Evolutionary conservation across 257 asterid genomes (phyloP).

Genomic region (Petunia secreta): DNA sequence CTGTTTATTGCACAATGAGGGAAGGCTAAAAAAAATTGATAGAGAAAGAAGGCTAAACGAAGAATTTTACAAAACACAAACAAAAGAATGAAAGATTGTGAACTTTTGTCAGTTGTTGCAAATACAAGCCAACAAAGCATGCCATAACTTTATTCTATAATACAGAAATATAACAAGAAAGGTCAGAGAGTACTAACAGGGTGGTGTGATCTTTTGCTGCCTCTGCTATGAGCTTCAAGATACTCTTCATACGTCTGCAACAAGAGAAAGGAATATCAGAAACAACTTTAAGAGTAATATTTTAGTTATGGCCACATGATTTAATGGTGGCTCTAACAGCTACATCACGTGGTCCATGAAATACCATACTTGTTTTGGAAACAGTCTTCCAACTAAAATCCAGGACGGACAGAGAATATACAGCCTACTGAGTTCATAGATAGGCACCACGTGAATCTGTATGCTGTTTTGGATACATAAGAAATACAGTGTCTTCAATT

Average conservation of each 20-base stretch:
- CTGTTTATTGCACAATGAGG: neutral
- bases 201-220: constrained; percentile 49
- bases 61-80: neutral
- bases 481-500: neutral
- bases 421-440: neutral
- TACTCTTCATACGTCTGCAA: constrained; percentile 96
- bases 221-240: constrained; percentile 76
- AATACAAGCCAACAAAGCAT: neutral
- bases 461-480: neutral
- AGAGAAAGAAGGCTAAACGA: neutral
- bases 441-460: constrained; percentile 5
- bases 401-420: neutral
- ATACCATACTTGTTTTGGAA: neutral
- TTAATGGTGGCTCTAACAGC: constrained; percentile 1
- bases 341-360: neutral
- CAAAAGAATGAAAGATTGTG: neutral
- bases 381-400: neutral
- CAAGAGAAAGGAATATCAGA: constrained; percentile 23
- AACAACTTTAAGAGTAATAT: neutral
- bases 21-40: too few relatives aligned
- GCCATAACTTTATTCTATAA: neutral
- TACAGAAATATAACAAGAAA: constrained; percentile 21
- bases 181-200: constrained; percentile 57
- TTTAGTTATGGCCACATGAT: neutral
- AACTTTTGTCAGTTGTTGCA: neutral